These are phyloP conservation scores for Stentor coeruleus DNA, from an alignment of 73 alveolate species.

Conservation along the genomic window DNA sequence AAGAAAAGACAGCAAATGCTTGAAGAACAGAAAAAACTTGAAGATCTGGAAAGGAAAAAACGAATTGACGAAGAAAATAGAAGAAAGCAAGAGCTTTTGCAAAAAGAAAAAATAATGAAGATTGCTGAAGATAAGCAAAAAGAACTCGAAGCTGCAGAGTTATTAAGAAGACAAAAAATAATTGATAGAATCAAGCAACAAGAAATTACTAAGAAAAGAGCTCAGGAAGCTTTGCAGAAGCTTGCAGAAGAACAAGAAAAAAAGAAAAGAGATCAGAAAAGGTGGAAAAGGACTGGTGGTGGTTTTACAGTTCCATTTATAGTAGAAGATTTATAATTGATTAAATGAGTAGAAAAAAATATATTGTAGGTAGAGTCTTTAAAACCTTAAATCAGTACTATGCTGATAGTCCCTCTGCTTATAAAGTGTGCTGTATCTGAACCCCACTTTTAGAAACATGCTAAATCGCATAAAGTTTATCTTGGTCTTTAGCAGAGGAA, in stretches of 20 bases:
- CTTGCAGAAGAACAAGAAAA: constrained; percentile 6
- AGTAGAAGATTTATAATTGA: neutral
- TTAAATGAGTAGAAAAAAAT: no score
- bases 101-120: neutral
- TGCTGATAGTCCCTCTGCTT: no score
- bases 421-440: no score
- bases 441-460: no score
- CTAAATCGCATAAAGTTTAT: no score
- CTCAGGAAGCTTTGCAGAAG: constrained; percentile 12
- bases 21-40: neutral
- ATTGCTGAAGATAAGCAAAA: neutral
- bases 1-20: neutral
- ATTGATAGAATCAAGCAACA: neutral
- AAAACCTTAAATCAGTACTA: no score
- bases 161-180: neutral
- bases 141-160: neutral
- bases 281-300: constrained; percentile 21
- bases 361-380: no score
- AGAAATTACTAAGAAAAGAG: constrained; percentile 13
- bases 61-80: constrained; percentile 14
- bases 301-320: neutral
- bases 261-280: neutral
- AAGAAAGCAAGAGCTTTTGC: neutral
- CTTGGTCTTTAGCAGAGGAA: no score
- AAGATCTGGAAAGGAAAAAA: neutral